These are phyloP conservation scores for Colletotrichum graminicola DNA, from an alignment of 2,329 filamentous ascomycete genomes.

Conservation along the genomic window DNA sequence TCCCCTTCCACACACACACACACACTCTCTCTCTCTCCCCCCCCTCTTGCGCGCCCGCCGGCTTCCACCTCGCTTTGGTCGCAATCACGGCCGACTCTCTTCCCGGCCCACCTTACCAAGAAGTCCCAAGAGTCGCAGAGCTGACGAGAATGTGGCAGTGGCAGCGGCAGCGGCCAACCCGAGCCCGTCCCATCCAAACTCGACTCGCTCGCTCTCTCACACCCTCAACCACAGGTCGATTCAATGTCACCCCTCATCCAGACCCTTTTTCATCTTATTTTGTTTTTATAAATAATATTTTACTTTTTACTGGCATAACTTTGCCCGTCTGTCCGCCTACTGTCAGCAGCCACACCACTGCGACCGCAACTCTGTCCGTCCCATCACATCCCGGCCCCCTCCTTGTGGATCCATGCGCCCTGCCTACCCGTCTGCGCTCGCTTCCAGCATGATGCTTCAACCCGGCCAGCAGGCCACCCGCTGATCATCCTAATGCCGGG, in stretches of 20 bases:
- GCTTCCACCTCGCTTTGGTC: background rate
- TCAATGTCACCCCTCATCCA: slow-evolving; percentile 27
- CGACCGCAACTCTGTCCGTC: slow-evolving; percentile 3
- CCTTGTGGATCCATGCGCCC: slow-evolving; percentile 21
- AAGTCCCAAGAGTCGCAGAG: slow-evolving; percentile 10
- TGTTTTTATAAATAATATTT: background rate
- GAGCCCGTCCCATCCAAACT: background rate
- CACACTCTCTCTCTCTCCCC: background rate
- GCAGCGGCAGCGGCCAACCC: background rate
- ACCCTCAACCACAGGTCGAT: background rate
- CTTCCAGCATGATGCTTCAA: slow-evolving; percentile 7
- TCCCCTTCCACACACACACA: background rate
- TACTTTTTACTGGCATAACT: slow-evolving; percentile 15
- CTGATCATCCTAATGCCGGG: background rate
- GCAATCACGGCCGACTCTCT: slow-evolving; percentile 26
- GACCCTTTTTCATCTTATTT: background rate
- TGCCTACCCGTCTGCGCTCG: background rate
- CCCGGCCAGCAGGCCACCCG: background rate
- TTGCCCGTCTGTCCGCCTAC: slow-evolving; percentile 35
- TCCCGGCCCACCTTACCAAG: slow-evolving; percentile 37
- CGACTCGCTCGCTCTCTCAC: background rate
- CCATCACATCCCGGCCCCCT: slow-evolving; percentile 21
- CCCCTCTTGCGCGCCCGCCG: background rate
- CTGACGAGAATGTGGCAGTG: background rate
- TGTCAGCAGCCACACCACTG: slow-evolving; percentile 31